phyloP scores from a whole-genome alignment of 2,329 filamentous ascomycete genomes.

The Aspergillus pseudoterreus region DNA sequence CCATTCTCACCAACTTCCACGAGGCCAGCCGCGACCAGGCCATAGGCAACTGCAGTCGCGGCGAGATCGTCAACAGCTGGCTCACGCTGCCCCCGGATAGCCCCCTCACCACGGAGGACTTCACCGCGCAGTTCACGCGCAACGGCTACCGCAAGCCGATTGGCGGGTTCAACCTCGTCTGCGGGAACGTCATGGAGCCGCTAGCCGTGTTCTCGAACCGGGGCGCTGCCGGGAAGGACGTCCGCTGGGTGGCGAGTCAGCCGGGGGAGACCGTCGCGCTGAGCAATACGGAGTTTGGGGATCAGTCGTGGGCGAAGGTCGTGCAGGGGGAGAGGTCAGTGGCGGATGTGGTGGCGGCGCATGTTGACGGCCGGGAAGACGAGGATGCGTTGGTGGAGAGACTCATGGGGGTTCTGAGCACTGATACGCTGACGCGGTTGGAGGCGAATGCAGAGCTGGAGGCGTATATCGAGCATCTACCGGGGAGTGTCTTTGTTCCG shows the following conservation, averaged over 20 bases:
- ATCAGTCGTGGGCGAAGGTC: slow-evolving; percentile 59
- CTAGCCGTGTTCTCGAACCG: slow-evolving; percentile 58
- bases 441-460: slow-evolving; percentile 47
- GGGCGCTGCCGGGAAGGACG: slow-evolving; percentile 44
- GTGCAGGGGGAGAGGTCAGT: slow-evolving; percentile 51
- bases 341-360: slow-evolving; percentile 43
- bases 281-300: slow-evolving; percentile 56
- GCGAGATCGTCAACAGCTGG: slow-evolving; percentile 55
- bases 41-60: slow-evolving; percentile 46
- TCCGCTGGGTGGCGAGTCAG: slow-evolving; percentile 45
- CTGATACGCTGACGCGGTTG: slow-evolving; percentile 52
- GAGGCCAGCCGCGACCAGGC: slow-evolving; percentile 46
- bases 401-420: slow-evolving; percentile 49
- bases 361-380: slow-evolving; percentile 42
- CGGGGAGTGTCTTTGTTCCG: slow-evolving; percentile 58
- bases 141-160: slow-evolving; percentile 50
- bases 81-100: slow-evolving; percentile 42
- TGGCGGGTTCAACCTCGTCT: slow-evolving; percentile 58
- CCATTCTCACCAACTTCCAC: slow-evolving; percentile 60
- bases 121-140: slow-evolving; percentile 49
- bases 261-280: slow-evolving; percentile 52
- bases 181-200: slow-evolving; percentile 49
- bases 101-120: slow-evolving; percentile 43
- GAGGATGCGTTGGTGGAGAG: slow-evolving; percentile 42
- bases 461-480: slow-evolving; percentile 51